Conservation (phyloP, 2,329 filamentous ascomycete genomes). For the Diplodia seriata region DNA sequence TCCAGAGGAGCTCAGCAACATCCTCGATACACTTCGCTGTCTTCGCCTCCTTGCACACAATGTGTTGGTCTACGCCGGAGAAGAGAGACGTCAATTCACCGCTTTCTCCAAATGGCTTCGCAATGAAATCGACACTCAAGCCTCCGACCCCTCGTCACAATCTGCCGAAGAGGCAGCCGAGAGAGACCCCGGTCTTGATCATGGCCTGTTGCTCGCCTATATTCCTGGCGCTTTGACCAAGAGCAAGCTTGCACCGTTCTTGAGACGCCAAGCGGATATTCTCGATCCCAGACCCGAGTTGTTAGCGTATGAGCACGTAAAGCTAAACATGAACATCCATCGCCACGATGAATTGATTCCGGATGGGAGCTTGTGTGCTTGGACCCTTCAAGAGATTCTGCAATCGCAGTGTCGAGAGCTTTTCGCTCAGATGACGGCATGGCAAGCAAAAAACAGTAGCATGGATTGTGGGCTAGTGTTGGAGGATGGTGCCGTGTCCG, state of each 20-base stretch:
- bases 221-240: conserved; percentile 73
- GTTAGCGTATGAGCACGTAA: conserved; percentile 42
- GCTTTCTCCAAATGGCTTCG: conserved; percentile 85
- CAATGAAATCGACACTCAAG: conserved; percentile 79
- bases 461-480: conserved; percentile 68
- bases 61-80: conserved; percentile 72
- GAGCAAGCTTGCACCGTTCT: conserved; percentile 70
- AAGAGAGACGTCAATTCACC: conserved; percentile 78
- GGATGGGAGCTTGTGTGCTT: conserved; percentile 49
- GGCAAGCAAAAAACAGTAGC: conserved; percentile 64
- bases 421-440: conserved; percentile 51
- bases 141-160: conserved; percentile 65
- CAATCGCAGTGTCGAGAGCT: conserved; percentile 44
- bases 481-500: conserved; percentile 48
- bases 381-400: conserved; percentile 46
- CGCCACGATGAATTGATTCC: conserved; percentile 53
- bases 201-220: conserved; percentile 75
- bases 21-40: conserved; percentile 73
- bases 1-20: conserved; percentile 47
- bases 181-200: conserved; percentile 77
- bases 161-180: conserved; percentile 73
- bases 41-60: conserved; percentile 78
- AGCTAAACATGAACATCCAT: conserved; percentile 45
- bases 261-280: conserved; percentile 52
- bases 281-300: conserved; percentile 31